Conservation (phyloP, 257 asterid species). For the Vinca minor region DNA sequence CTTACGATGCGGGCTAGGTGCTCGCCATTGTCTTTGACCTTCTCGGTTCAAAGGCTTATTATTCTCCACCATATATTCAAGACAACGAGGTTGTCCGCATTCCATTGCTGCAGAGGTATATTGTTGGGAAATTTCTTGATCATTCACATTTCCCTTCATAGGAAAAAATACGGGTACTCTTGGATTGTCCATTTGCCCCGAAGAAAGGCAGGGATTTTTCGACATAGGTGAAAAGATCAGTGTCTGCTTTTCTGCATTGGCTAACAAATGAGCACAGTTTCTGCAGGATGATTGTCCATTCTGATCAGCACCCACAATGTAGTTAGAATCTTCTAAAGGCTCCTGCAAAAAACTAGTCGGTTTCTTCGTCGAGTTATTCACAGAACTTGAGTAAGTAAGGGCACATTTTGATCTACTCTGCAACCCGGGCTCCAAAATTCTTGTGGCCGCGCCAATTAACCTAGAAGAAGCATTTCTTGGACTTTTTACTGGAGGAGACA, state of each 20-base stretch:
- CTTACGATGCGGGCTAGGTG: constrained; percentile 22
- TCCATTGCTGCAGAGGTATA: constrained; percentile 16
- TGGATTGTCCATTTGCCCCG: constrained; percentile 25
- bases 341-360: constrained; percentile 15
- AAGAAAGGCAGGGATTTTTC: constrained; percentile 26
- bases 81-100: constrained; percentile 19
- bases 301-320: constrained; percentile 17
- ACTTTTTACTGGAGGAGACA: constrained; percentile 62
- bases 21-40: constrained; percentile 25
- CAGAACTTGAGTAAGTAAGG: constrained; percentile 38
- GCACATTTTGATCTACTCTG: constrained; percentile 50
- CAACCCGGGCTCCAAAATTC: constrained; percentile 82
- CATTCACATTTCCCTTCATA: constrained; percentile 27
- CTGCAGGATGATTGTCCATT: constrained; percentile 37
- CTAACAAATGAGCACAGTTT: constrained; percentile 48
- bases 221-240: constrained; percentile 24
- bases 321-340: constrained; percentile 20
- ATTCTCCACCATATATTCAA: constrained; percentile 8
- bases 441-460: constrained; percentile 75
- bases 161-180: constrained; percentile 24
- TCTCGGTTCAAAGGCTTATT: constrained; percentile 28
- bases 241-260: constrained; percentile 22
- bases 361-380: constrained; percentile 21
- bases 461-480: constrained; percentile 54
- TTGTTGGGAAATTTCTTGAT: constrained; percentile 15